phyloP scores from a whole-genome alignment of 805 yeast species.

The Candida multigemmis region DNA sequence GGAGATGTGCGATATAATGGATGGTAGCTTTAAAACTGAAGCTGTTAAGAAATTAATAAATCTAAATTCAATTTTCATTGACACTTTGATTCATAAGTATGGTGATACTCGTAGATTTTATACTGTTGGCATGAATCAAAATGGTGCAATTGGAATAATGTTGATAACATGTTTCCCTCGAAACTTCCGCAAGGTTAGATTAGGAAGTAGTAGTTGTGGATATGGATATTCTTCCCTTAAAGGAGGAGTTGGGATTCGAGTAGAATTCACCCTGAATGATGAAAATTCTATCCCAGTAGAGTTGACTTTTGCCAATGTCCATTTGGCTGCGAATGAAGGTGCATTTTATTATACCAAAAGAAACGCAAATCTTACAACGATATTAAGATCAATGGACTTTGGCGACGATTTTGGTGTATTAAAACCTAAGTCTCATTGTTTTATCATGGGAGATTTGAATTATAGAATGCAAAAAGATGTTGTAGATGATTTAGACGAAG shows the following conservation, averaged over 20 bases:
- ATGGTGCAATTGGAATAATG: conserved; percentile 53
- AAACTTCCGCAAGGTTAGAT: conserved; percentile 15
- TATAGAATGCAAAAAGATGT: conserved; percentile 44
- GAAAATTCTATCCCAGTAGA: conserved; percentile 12
- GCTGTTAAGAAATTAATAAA: conserved; percentile 29
- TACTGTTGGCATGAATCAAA: conserved; percentile 32
- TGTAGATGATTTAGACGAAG: conserved; percentile 1
- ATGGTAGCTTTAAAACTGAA: conserved; percentile 35
- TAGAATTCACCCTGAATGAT: conserved; percentile 20
- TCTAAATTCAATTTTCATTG: conserved; percentile 24
- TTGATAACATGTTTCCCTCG: conserved; percentile 36
- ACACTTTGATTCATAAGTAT: conserved; percentile 25
- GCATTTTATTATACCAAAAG: conserved; percentile 34
- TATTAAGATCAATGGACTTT: conserved; percentile 49
- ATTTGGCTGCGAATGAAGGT: conserved; percentile 77
- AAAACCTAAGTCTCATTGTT: conserved; percentile 48
- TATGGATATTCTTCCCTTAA: conserved; percentile 53
- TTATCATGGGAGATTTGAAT: conserved; percentile 81
- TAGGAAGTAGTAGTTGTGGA: conserved; percentile 44
- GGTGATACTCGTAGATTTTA: conserved; percentile 23
- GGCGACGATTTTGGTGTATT: conserved; percentile 46
- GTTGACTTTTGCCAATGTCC: conserved; percentile 61
- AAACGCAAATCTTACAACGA: conserved; percentile 38
- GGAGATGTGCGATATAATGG: conserved; percentile 50
- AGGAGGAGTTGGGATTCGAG: conserved; percentile 61